Evolutionary conservation across 805 yeast species (phyloP).

Genomic region (Yamadazyma sp.): DNA sequence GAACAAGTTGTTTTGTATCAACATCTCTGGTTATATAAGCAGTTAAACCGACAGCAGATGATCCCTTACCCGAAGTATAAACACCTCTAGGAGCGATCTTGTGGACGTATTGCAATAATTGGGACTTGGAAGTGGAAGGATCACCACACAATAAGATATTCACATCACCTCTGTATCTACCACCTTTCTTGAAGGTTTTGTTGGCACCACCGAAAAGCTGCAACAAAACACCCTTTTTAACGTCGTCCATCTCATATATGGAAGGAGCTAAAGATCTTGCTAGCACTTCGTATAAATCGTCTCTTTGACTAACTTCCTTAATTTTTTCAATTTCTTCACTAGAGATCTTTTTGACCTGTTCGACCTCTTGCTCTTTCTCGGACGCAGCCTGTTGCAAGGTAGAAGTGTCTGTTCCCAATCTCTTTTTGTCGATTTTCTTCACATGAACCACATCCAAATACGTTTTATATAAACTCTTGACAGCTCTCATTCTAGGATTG

Average conservation of each 20-base stretch:
- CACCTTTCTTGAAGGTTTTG: slow-evolving; percentile 84
- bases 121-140: slow-evolving; percentile 97
- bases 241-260: slow-evolving; percentile 93
- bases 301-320: slow-evolving; percentile 58
- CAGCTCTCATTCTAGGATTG: slow-evolving; percentile 78
- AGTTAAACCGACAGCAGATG: slow-evolving; percentile 98
- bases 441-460: slow-evolving; percentile 93
- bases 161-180: slow-evolving; percentile 93
- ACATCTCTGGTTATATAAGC: slow-evolving; percentile 94
- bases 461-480: slow-evolving; percentile 85
- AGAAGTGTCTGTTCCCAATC: slow-evolving; percentile 77
- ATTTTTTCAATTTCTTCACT: slow-evolving; percentile 70
- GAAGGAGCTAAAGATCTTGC: slow-evolving; percentile 96
- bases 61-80: slow-evolving; percentile 97
- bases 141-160: slow-evolving; percentile 93
- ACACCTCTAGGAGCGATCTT: slow-evolving; percentile 98
- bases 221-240: slow-evolving; percentile 88
- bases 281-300: slow-evolving; percentile 80
- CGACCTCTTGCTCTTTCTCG: slow-evolving; percentile 69
- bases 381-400: slow-evolving; percentile 54
- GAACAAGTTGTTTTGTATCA: slow-evolving; percentile 88
- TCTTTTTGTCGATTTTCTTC: slow-evolving; percentile 76
- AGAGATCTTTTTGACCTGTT: slow-evolving; percentile 68
- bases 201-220: slow-evolving; percentile 96
- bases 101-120: slow-evolving; percentile 90